Base-by-base conservation (phyloP, 1,139 yeast species). In the Pichia terricola region DNA sequence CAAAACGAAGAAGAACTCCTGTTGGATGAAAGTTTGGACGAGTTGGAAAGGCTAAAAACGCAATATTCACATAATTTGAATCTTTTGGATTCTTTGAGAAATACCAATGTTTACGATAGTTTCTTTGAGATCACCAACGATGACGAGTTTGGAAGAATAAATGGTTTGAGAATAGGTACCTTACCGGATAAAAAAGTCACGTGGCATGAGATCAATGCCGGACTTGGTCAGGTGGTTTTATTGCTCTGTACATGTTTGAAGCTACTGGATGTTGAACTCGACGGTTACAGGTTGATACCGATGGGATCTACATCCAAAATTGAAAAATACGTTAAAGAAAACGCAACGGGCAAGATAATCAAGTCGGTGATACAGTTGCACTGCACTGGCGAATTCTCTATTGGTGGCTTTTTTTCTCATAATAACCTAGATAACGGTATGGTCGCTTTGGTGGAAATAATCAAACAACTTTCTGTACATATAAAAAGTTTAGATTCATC, bases 141-240 rank as follows among this genome's bases (percentile, higher is more conserved):
- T 44, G 91, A 91, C 7, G 77, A 77, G 40, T 86, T 83, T 64
- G 96, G 94, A 1, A 83, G 94, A 0, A 89, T 91, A 28, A 89
- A 89, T 61, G 94, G 91, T 0, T 69, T 86, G 39, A 65, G 96
- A 45, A 61, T 91, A 11, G 98, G 97, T 0, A 65, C 77, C 27
- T 59, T 77, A 39, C 74, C 74, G 39, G 73, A 70, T 1, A 66
- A 70, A 47, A 73, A 68, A 43, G 77, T 89, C 0, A 84, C 94
- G 3, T 88, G 96, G 95, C 78, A 86, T 42, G 98, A 91, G 55
- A 79, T 88, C 37, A 91, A 89, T 59, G 94, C 94, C 1, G 97
- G 95, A 0, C 66, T 91, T 60, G 98, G 98, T 0, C 95, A 89
- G 55, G 67, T 89, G 2, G 74, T 86, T 4, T 62, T 88, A 25